These are phyloP conservation scores for Aspergillus bertholletiae DNA, from an alignment of 495 filamentous ascomycete genomes.

Conservation along the genomic window DNA sequence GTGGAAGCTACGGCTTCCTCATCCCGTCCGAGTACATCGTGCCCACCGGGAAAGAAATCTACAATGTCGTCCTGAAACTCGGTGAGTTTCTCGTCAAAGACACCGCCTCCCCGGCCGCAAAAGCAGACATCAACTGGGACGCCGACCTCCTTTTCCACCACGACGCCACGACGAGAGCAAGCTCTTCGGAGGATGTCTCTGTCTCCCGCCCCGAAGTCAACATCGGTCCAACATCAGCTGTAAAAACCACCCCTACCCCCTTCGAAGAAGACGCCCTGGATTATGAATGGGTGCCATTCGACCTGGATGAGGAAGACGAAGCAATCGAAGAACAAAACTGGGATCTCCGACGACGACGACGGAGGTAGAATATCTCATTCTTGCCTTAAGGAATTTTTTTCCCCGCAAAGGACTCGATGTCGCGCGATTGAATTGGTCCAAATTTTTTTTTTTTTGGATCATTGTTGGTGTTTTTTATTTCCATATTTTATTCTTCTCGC, in stretches of 20 bases:
- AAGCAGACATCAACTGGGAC: constrained; percentile 16
- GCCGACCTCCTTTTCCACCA: constrained; percentile 9
- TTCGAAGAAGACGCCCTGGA: neutral
- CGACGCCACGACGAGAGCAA: too few species aligned
- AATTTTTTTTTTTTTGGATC: too few species aligned
- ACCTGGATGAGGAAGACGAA: neutral
- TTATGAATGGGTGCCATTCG: neutral
- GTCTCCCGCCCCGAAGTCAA: neutral
- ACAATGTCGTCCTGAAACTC: constrained; percentile 76
- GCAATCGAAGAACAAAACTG: neutral
- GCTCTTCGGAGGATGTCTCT: too few species aligned
- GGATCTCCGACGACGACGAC: constrained; percentile 5
- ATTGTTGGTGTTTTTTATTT: neutral
- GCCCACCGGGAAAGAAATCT: constrained; percentile 83
- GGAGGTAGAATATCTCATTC: too few species aligned
- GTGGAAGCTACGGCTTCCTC: constrained; percentile 90
- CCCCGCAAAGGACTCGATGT: neutral
- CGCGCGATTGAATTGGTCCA: too few species aligned
- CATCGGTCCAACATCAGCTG: neutral
- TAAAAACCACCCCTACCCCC: neutral
- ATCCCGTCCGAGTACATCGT: constrained; percentile 84
- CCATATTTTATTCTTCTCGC: neutral
- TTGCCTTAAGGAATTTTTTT: too few species aligned
- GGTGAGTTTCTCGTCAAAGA: constrained; percentile 65
- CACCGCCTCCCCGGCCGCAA: neutral